phyloP scores from a whole-genome alignment of 2,329 filamentous ascomycete genomes.

The Amesomyces nigricolor region DNA sequence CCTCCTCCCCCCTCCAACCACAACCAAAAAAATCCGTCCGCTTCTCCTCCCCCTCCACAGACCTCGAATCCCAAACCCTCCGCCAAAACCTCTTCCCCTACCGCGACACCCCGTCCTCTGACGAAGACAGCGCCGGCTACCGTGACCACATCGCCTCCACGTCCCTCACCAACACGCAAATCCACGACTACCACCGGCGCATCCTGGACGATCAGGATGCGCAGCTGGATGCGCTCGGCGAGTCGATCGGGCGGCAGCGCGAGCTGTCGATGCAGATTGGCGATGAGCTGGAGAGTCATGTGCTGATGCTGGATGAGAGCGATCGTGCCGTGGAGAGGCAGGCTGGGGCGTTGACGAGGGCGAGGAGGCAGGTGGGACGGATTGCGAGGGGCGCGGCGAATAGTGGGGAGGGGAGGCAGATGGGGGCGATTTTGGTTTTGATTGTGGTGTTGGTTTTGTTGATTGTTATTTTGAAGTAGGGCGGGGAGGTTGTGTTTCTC shows the following conservation, averaged over 20 bases:
- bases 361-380: constrained; percentile 63
- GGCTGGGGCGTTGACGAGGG: constrained; percentile 67
- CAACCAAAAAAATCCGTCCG: constrained; percentile 64
- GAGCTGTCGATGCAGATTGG: constrained; percentile 95
- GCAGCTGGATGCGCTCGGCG: constrained; percentile 83
- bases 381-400: constrained; percentile 72
- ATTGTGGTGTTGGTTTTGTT: constrained; percentile 78
- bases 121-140: constrained; percentile 48
- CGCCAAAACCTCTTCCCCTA: constrained; percentile 48
- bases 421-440: constrained; percentile 73
- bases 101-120: constrained; percentile 57
- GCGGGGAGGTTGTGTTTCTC: too few relatives aligned
- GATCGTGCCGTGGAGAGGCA: constrained; percentile 80
- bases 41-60: constrained; percentile 61
- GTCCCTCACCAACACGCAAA: constrained; percentile 70
- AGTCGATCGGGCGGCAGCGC: constrained; percentile 79
- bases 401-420: constrained; percentile 83
- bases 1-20: constrained; percentile 29
- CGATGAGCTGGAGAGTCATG: constrained; percentile 88
- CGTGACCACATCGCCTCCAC: constrained; percentile 47
- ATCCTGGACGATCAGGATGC: constrained; percentile 87
- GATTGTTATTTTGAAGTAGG: constrained; percentile 75
- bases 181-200: constrained; percentile 76
- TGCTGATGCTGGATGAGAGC: constrained; percentile 82
- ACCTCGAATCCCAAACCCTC: constrained; percentile 31